phyloP scores from a whole-genome alignment of 371 early-diverging fungal species.

The Actinomucor elegans region DNA sequence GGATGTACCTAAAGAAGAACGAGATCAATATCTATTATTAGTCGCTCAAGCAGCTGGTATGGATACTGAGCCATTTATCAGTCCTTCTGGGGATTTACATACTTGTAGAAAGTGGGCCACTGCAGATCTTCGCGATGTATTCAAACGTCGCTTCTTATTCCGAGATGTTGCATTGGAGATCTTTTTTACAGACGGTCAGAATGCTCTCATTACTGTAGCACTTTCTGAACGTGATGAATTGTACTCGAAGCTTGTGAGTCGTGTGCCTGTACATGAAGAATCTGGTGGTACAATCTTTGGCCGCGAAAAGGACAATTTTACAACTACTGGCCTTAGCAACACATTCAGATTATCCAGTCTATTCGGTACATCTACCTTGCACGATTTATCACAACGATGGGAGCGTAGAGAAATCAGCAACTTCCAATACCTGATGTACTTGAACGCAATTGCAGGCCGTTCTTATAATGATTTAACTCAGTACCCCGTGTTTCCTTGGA shows the following conservation, averaged over 20 bases:
- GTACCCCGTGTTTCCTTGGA: conserved; percentile 78
- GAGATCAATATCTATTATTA: conserved; percentile 66
- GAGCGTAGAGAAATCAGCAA: conserved; percentile 77
- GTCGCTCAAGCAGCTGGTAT: conserved; percentile 61
- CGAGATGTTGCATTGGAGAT: conserved; percentile 79
- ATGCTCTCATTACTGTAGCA: conserved; percentile 68
- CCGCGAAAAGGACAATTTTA: conserved; percentile 32
- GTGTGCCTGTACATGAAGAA: conserved; percentile 48
- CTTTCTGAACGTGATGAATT: conserved; percentile 68
- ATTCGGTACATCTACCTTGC: conserved; percentile 69
- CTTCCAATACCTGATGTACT: conserved; percentile 86
- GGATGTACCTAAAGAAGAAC: conserved; percentile 70
- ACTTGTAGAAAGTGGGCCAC: conserved; percentile 65
- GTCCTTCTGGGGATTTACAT: conserved; percentile 55
- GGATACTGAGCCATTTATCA: conserved; percentile 44
- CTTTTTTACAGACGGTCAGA: conserved; percentile 77
- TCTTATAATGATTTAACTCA: conserved; percentile 70
- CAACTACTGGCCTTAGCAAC: conserved; percentile 23
- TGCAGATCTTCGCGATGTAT: conserved; percentile 73
- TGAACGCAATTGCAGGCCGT: conserved; percentile 84
- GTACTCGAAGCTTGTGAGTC: conserved; percentile 63
- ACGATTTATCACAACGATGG: conserved; percentile 74
- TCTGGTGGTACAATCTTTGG: conserved; percentile 52
- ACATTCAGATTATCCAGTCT: conserved; percentile 55
- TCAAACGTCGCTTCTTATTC: conserved; percentile 68